Percentiles rank a stretch among this genome's conserved stretches.
Evolutionary conservation across 1,139 yeast species (phyloP).

Genomic region (Maudiozyma humilis): DNA sequence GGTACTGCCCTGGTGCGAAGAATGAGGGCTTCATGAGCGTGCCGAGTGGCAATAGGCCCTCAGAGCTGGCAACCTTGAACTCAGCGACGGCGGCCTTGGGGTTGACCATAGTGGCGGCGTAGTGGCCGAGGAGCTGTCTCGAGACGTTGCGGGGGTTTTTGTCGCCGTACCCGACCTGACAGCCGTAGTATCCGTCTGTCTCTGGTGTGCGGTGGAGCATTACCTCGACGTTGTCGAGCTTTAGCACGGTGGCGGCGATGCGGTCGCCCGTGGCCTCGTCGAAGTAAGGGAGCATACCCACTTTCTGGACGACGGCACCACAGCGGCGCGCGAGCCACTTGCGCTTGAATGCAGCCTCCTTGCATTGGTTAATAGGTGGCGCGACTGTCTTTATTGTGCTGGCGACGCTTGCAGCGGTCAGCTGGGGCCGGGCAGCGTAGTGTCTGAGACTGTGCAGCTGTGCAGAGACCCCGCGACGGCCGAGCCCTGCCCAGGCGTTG

Average conservation of each 20-base stretch:
- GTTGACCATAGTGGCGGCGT: conserved; percentile 69
- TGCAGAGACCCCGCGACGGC: not conserved
- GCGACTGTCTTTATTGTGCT: conserved; percentile 23
- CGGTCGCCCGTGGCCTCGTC: conserved; percentile 58
- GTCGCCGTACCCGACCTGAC: conserved; percentile 80
- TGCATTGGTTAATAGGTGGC: conserved; percentile 39
- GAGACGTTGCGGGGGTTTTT: conserved; percentile 55
- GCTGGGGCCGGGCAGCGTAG: conserved; percentile 12
- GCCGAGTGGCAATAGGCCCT: conserved; percentile 69
- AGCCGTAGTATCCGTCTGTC: conserved; percentile 74
- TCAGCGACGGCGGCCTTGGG: conserved; percentile 74
- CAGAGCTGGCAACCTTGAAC: conserved; percentile 61
- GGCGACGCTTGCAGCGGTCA: conserved; percentile 23
- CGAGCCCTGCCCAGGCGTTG: not conserved
- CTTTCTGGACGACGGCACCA: conserved; percentile 73
- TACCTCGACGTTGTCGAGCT: conserved; percentile 84
- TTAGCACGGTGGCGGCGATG: conserved; percentile 75
- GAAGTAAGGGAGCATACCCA: conserved; percentile 87
- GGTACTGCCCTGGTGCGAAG: conserved; percentile 73
- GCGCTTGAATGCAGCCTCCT: conserved; percentile 49
- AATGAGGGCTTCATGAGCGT: conserved; percentile 75
- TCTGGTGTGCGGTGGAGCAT: conserved; percentile 58
- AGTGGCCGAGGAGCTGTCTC: conserved; percentile 66
- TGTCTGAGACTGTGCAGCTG: not conserved
- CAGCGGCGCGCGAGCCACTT: conserved; percentile 66